Evolutionary conservation across 148 eudicot species (phyloP).

Genomic region (Chenopodium suecicum): DNA sequence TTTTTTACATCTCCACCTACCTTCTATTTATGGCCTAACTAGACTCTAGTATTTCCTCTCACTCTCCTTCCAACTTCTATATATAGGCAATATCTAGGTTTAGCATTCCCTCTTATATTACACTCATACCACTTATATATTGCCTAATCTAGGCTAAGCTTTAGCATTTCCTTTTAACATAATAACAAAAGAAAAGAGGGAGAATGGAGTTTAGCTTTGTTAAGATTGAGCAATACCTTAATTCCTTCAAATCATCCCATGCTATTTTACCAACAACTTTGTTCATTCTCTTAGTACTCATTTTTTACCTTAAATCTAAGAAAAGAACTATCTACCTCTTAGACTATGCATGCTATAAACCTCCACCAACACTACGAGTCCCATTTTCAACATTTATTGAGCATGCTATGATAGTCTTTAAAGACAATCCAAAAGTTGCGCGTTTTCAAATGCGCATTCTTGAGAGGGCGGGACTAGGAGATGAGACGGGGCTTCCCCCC

Average conservation of each 20-base stretch:
- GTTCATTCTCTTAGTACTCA: conserved; percentile 16
- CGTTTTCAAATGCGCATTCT: conserved; percentile 39
- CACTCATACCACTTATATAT: background rate
- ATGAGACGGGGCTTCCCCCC: conserved; percentile 40
- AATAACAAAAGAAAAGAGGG: background rate
- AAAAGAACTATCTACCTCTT: conserved; percentile 38
- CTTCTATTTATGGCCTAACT: no score
- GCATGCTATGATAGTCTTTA: conserved; percentile 30
- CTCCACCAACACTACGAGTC: conserved; percentile 27
- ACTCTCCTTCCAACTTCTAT: background rate
- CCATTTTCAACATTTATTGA: conserved; percentile 43
- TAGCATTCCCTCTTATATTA: background rate
- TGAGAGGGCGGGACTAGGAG: conserved; percentile 46
- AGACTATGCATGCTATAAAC: conserved; percentile 45
- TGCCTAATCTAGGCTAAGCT: no score
- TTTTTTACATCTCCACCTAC: no score
- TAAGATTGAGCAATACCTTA: background rate
- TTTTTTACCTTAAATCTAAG: conserved; percentile 19
- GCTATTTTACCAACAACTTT: background rate
- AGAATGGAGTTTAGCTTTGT: conserved; percentile 13
- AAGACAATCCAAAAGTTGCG: conserved; percentile 27
- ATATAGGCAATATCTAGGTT: no score
- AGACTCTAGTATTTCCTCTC: background rate
- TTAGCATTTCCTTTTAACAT: no score
- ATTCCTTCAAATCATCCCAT: background rate